Evolutionary conservation across 371 early-diverging fungal genomes (phyloP), one percentile per base, ranked within the genome.

Genomic region (Syncephalis plumigaleata): DNA sequence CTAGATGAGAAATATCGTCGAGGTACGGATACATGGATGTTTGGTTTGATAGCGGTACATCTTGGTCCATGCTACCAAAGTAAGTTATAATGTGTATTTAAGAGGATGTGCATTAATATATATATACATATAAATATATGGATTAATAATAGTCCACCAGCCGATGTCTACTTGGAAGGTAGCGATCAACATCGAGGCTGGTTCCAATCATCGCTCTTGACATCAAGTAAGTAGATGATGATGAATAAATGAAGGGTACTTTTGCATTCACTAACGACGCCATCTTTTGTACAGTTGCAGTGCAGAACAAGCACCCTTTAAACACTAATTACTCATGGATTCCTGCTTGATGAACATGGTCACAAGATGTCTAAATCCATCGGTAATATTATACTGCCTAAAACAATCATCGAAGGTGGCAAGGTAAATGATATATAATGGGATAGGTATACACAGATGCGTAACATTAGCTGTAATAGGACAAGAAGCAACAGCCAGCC

Each of bases 171-270:
- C 61, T 65, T 85, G 1, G 93, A 91, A 61, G 97, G 97, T 8
- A 77, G 83, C 48, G 95, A 96, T 59, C 97, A 96, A 59, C 91
- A 92, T 57, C 70, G 97, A 44, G 97, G 95, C 13, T 96, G 97
- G 97, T 96, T 96, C 65, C 92, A 94, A 56, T 91, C 92, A 2
- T 85, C 93, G 0, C 68, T 93, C 42, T 67, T 93, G 38, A 86
- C 91, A 9, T 81, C 86, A 8, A 64, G 67, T 68, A 57, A 66
- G 51, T 50, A 13, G n/a, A 15, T 27, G 5, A 42, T 44, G 11
- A 31, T 40, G 21, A 1, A 23, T 46, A 26, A 20, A 9, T 51
- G n/a, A n/a, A n/a, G n/a, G n/a, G n/a, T n/a, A n/a, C n/a, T n/a
- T n/a, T n/a, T 9, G 20, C 25, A 22, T 54, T 20, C n/a, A 37